phyloP scores from a whole-genome alignment of 1,284 basidiomycete genomes.

The Tylopilus sp. region DNA sequence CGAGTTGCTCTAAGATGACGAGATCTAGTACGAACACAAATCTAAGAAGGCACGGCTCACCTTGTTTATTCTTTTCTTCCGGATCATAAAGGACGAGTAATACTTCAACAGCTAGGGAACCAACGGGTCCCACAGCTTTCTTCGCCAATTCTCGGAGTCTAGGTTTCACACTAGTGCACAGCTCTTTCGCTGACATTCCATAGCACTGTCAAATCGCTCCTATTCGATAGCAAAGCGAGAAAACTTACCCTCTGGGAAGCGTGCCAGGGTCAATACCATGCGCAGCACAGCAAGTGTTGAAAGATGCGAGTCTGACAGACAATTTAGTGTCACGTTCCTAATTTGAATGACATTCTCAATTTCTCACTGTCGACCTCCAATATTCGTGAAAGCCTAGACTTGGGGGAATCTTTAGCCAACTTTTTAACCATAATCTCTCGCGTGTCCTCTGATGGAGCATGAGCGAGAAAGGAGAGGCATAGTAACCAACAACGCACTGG shows the following conservation, averaged over 20 bases:
- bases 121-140: conserved; percentile 14
- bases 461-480: background rate
- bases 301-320: conserved; percentile 12
- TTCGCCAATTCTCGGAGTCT: conserved; percentile 23
- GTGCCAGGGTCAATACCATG: conserved; percentile 26
- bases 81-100: conserved; percentile 20
- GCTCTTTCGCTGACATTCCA: conserved; percentile 1
- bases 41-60: background rate
- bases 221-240: background rate
- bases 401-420: background rate
- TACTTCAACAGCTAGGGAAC: conserved; percentile 33
- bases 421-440: conserved; percentile 10
- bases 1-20: conserved; percentile 8
- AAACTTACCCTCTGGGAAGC: conserved; percentile 18
- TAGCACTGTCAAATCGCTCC: background rate
- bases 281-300: conserved; percentile 23
- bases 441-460: conserved; percentile 25
- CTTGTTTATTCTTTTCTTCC: conserved; percentile 13
- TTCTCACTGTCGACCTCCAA: conserved; percentile 22
- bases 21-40: background rate
- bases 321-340: background rate
- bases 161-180: conserved; percentile 14
- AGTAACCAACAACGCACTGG: conserved; percentile 19
- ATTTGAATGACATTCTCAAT: too few relatives aligned
- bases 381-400: conserved; percentile 21